Conservation (phyloP, 495 filamentous ascomycete species). For the Pyrenula massariospora region DNA sequence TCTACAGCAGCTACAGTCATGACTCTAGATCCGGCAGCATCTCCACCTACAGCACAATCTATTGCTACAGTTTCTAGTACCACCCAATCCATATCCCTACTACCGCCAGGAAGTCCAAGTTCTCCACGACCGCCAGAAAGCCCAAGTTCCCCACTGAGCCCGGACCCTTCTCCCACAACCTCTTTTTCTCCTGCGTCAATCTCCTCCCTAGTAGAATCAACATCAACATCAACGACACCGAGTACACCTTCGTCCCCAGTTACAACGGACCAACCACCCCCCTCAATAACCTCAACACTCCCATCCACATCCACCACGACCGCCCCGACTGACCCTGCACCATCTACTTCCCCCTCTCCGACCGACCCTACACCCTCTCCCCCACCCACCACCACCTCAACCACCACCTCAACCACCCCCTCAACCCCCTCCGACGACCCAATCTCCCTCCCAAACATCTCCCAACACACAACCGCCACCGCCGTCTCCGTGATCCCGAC, state of each 20-base stretch:
- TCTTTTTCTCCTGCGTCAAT: neutral
- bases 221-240: neutral
- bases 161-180: neutral
- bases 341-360: constrained; percentile 8
- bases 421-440: constrained; percentile 13
- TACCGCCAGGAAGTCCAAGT: no score
- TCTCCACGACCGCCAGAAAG: no score
- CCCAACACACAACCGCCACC: constrained; percentile 7
- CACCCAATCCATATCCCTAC: no score
- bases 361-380: constrained; percentile 5
- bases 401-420: constrained; percentile 3
- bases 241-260: neutral
- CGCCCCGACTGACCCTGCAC: constrained; percentile 7
- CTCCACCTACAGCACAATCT: no score
- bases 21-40: no score
- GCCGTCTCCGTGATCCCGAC: constrained; percentile 11
- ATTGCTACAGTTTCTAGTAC: no score
- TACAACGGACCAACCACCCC: neutral
- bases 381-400: constrained; percentile 5
- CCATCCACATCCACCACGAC: constrained; percentile 9
- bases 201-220: neutral
- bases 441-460: constrained; percentile 9
- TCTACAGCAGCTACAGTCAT: no score
- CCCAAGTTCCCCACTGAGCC: no score
- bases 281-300: neutral